Evolutionary conservation across 2,329 filamentous ascomycete species (phyloP).

Genomic region (Bipolaris gigantea): DNA sequence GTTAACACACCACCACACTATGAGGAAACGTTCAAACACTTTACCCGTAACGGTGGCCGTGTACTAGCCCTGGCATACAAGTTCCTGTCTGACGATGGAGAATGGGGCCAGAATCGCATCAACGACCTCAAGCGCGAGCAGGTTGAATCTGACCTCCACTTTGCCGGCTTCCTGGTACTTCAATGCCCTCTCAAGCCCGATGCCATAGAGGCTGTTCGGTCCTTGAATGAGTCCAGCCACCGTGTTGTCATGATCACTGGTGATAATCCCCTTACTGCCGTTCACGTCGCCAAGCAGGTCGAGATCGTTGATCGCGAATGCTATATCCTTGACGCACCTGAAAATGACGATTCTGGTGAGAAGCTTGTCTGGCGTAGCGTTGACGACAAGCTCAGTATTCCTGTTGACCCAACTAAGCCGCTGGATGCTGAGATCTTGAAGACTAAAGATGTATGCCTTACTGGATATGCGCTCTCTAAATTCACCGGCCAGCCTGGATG

Average conservation of each 20-base stretch:
- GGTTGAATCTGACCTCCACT: constrained; percentile 79
- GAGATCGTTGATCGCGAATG: constrained; percentile 97
- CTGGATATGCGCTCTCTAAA: constrained; percentile 88
- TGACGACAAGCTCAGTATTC: constrained; percentile 83
- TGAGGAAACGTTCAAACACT: constrained; percentile 98
- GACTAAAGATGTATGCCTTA: constrained; percentile 90
- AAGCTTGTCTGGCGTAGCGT: constrained; percentile 92
- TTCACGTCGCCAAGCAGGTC: constrained; percentile 91
- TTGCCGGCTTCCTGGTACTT: constrained; percentile 93
- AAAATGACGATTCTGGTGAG: constrained; percentile 79
- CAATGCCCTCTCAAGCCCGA: constrained; percentile 97
- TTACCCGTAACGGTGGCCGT: constrained; percentile 91
- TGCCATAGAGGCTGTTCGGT: constrained; percentile 87
- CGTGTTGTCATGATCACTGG: constrained; percentile 99
- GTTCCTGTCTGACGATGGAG: constrained; percentile 77
- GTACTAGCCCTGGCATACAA: constrained; percentile 94
- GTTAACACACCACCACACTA: constrained; percentile 81
- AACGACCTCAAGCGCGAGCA: constrained; percentile 94
- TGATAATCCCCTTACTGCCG: constrained; percentile 94
- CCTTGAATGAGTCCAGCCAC: constrained; percentile 98
- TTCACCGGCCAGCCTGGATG: constrained; percentile 81
- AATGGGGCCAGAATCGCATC: constrained; percentile 80
- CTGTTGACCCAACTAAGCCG: constrained; percentile 79
- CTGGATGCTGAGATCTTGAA: constrained; percentile 80
- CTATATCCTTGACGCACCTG: constrained; percentile 90